Conservation (phyloP, 768 basidiomycete genomes). For the Terana coerulea region DNA sequence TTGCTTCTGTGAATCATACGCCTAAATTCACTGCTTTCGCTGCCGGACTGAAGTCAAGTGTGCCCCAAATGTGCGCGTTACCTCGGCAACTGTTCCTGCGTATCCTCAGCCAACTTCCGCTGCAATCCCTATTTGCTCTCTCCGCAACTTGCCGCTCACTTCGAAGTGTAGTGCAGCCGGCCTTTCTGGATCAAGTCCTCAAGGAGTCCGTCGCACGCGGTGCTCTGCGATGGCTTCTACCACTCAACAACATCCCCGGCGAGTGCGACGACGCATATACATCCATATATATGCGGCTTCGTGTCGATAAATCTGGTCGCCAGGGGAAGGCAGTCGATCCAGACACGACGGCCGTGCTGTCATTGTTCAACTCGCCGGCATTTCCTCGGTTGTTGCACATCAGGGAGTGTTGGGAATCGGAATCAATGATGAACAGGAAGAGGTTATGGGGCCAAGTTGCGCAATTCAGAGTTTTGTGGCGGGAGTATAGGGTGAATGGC, state of each 20-base stretch:
- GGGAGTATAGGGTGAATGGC: not conserved
- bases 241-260: not conserved
- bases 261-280: no score
- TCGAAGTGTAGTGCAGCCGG: not conserved
- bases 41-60: no score
- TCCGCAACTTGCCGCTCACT: conserved; percentile 3
- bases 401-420: not conserved
- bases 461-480: not conserved
- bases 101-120: not conserved
- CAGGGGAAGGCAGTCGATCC: no score
- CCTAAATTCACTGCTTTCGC: not conserved
- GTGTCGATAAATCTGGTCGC: no score
- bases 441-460: conserved; percentile 5
- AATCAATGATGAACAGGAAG: conserved; percentile 6
- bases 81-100: not conserved
- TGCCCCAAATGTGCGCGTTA: not conserved
- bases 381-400: conserved; percentile 1
- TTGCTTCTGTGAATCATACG: no score
- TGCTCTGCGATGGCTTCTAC: not conserved
- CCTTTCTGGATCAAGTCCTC: not conserved
- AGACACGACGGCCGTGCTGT: not conserved
- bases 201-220: not conserved
- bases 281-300: no score
- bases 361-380: not conserved
- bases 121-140: not conserved